Evolutionary conservation across 1,284 basidiomycete genomes (phyloP), one percentile per base, ranked within the genome.

Genomic region (Fistulinella cinereoalba): DNA sequence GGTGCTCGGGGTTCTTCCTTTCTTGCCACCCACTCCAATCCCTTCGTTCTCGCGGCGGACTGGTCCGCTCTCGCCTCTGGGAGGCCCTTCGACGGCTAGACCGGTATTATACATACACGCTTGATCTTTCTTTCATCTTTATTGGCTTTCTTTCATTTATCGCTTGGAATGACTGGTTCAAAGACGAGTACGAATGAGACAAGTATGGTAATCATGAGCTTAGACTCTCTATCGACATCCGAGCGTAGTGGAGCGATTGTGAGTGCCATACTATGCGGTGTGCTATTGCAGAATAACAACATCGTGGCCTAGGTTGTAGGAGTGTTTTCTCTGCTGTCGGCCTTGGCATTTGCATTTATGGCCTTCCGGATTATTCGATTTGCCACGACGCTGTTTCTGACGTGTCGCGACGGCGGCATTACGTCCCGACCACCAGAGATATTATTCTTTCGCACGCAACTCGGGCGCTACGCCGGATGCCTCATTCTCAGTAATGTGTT

Each of bases 381-480:
- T 45, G 58, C 60, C 41, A 33, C 56, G 24, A 62, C 64, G 38
- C 48, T 50, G 47, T 51, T 55, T 41, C 42, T 57, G 54, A 53
- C 49, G 37, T 50, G 41, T 24, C 28, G 54, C 36, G 33, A 36
- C 13, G 19, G 12, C 12, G 41, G 49, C 43, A 41, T 21, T 44
- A 54, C 37, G 18, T 54, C 43, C 33, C 60, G 44, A 50, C 58
- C 56, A 47, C 67, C 69, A 39, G 79, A 80, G 60, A 76, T 74
- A 33, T 64, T 80, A 44, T 85, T 88, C 64, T 85, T 88, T 62
- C 73, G 75, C 50, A 85, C 83, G 6, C 83, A 84, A 51, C 72
- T 87, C 11, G 85, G 85, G 11, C 73, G 76, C 43, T 87, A 86
- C 61, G 75, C 77, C 13, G 72, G 71, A 37, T 85, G 79, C 56